A percentile compares a stretch with the other conserved stretches of the same genome.
These are phyloP conservation scores for Orbilia quercus DNA, from an alignment of 2,329 filamentous ascomycete genomes.

Conservation along the genomic window DNA sequence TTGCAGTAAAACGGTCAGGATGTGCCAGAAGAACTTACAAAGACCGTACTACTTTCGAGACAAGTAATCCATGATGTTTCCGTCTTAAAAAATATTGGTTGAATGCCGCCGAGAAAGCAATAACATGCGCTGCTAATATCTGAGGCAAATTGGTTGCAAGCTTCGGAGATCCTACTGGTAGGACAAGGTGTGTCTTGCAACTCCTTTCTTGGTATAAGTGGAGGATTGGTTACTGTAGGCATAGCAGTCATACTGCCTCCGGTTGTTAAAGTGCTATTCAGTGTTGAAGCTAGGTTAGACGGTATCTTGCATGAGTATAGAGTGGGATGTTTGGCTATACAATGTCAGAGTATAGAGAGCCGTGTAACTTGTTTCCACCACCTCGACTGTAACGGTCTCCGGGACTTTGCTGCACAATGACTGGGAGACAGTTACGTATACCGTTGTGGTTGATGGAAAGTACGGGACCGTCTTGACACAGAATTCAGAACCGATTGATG, in stretches of 20 bases:
- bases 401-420: no score
- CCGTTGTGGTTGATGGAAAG: not conserved
- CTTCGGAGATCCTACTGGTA: not conserved
- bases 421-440: no score
- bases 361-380: not conserved
- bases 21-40: not conserved
- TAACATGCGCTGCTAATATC: slow-evolving; percentile 3
- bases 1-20: no score
- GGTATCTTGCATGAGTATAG: not conserved
- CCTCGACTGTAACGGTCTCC: not conserved
- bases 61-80: not conserved
- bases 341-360: not conserved
- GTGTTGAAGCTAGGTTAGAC: not conserved
- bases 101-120: slow-evolving; percentile 4
- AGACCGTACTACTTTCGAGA: not conserved
- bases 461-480: not conserved
- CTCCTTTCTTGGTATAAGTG: not conserved
- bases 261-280: not conserved
- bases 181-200: not conserved
- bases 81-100: not conserved
- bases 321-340: not conserved
- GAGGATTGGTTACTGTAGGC: not conserved
- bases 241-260: not conserved
- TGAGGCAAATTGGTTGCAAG: not conserved
- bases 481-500: slow-evolving; percentile 2